Percentiles rank a stretch among this genome's conserved stretches.
phyloP scores from a whole-genome alignment of 345 rosid species.

The Gossypium sturtianum region DNA sequence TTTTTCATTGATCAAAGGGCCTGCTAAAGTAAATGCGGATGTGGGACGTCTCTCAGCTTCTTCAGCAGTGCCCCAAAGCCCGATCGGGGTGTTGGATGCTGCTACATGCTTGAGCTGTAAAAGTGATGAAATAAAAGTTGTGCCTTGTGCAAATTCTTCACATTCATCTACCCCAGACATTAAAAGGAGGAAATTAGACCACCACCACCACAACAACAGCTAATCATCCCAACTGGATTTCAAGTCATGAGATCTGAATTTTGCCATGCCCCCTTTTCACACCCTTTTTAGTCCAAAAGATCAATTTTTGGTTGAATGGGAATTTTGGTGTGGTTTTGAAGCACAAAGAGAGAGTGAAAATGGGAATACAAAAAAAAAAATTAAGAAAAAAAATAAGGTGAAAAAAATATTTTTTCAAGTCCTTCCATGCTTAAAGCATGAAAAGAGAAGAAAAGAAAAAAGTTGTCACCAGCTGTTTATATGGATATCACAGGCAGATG shows the following conservation, averaged over 20 bases:
- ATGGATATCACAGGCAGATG: constrained; percentile 10
- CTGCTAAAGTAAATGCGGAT: background rate
- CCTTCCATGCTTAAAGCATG: constrained; percentile 19
- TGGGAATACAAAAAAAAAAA: background rate
- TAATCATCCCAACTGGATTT: constrained; percentile 13
- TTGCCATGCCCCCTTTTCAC: background rate
- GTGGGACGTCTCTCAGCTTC: background rate
- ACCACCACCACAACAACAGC: background rate
- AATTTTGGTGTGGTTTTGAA: constrained; percentile 21
- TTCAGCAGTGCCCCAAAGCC: constrained; percentile 41
- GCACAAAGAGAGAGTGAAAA: background rate
- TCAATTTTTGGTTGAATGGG: constrained; percentile 26
- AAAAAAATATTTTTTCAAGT: background rate
- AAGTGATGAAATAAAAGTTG: constrained; percentile 59
- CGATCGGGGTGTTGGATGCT: constrained; percentile 70
- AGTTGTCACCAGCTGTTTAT: constrained; percentile 12
- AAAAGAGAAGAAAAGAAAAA: background rate
- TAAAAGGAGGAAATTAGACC: constrained; percentile 37
- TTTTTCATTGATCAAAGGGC: constrained; percentile 27
- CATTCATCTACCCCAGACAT: constrained; percentile 31
- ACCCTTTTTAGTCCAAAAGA: constrained; percentile 12
- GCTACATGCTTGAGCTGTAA: constrained; percentile 66
- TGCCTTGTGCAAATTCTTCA: constrained; percentile 55
- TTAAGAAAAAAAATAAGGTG: constrained; percentile 5
- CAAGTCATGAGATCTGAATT: constrained; percentile 24